These are phyloP conservation scores for Termitomyces sp. DNA, from an alignment of 1,284 basidiomycete species.

Conservation along the genomic window DNA sequence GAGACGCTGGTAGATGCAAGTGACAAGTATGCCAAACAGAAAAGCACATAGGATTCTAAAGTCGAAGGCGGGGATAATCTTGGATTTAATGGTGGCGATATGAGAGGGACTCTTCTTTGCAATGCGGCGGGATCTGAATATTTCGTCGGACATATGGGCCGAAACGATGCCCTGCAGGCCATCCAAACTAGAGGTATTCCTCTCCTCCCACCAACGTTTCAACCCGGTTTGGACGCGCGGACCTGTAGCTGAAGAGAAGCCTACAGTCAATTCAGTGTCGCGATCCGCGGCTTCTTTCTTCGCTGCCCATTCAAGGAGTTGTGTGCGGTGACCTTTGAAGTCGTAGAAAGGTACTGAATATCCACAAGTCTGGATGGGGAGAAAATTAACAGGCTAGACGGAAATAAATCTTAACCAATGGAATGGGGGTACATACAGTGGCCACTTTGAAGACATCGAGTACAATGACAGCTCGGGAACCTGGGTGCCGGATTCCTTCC, in stretches of 20 bases:
- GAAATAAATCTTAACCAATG: not conserved
- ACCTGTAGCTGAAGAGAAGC: slow-evolving; percentile 15
- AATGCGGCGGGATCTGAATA: slow-evolving; percentile 16
- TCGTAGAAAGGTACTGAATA: slow-evolving; percentile 39
- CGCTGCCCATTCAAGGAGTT: slow-evolving; percentile 26
- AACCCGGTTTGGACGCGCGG: slow-evolving; percentile 26
- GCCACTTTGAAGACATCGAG: slow-evolving; percentile 40
- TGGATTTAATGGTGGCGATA: slow-evolving; percentile 3
- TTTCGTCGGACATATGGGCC: slow-evolving; percentile 22
- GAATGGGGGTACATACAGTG: slow-evolving; percentile 26
- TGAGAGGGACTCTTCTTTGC: slow-evolving; percentile 10
- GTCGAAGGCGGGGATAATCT: slow-evolving; percentile 8
- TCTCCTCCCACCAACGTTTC: slow-evolving; percentile 35
- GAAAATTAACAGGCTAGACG: not conserved
- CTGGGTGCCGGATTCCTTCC: slow-evolving; percentile 30
- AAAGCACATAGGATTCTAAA: slow-evolving; percentile 16
- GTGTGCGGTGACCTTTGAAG: slow-evolving; percentile 35
- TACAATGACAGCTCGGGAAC: slow-evolving; percentile 40
- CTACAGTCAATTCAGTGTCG: slow-evolving; percentile 14
- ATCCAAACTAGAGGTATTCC: slow-evolving; percentile 36
- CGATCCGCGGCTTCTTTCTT: slow-evolving; percentile 25
- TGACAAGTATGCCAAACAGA: slow-evolving; percentile 15
- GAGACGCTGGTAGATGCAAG: slow-evolving; percentile 14
- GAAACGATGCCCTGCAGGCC: slow-evolving; percentile 32
- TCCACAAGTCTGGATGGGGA: slow-evolving; percentile 33